Percentiles rank a stretch among this genome's conserved stretches.
These are phyloP conservation scores for Massarina eburnea DNA, from an alignment of 2,329 filamentous ascomycete species.

Conservation along the genomic window DNA sequence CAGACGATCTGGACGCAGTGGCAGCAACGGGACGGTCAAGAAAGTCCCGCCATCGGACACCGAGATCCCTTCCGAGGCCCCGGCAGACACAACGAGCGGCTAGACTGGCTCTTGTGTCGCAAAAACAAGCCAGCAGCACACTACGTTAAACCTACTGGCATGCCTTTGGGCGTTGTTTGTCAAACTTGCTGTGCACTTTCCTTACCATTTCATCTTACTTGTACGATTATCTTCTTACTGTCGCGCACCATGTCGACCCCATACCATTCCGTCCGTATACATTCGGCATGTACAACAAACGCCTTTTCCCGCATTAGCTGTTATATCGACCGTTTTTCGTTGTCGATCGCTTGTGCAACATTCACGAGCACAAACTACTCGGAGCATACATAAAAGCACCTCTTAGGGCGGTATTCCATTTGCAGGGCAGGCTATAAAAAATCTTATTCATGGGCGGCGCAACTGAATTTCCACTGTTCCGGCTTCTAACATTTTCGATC, in stretches of 20 bases:
- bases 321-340: background rate
- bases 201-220: background rate
- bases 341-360: background rate
- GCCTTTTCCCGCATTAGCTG: too few relatives aligned
- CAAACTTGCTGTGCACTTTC: too few relatives aligned
- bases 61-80: conserved; percentile 8
- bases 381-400: background rate
- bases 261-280: background rate
- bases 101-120: background rate
- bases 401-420: too few relatives aligned
- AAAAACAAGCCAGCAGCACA: too few relatives aligned
- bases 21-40: conserved; percentile 54
- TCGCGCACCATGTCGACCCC: background rate
- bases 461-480: background rate
- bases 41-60: conserved; percentile 42
- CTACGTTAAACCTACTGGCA: too few relatives aligned
- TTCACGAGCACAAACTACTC: background rate
- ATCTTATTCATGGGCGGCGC: background rate
- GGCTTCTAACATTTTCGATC: background rate
- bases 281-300: background rate
- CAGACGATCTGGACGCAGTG: conserved; percentile 49
- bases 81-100: background rate
- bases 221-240: background rate
- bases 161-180: too few relatives aligned
- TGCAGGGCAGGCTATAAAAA: background rate